Evolutionary conservation across 176 grass and related monocot species (phyloP).

Genomic region (Oryza rufipogon): DNA sequence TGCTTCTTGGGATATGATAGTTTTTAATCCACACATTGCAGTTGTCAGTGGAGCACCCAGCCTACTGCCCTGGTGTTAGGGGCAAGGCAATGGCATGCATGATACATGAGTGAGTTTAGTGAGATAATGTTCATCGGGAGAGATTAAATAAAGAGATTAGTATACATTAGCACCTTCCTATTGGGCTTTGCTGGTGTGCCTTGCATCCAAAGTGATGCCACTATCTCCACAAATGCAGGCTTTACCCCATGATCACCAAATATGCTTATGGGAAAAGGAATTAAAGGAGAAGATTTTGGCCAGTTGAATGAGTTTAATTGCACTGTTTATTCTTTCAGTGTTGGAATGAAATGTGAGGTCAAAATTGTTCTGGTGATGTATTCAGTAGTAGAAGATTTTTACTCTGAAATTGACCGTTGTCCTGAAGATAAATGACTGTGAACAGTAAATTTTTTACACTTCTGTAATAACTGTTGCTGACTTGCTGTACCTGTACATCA

Average conservation of each 20-base stretch:
- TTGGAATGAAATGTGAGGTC: neutral
- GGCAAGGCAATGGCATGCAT: slow-evolving; percentile 40
- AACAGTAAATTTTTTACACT: neutral
- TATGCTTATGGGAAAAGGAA: neutral
- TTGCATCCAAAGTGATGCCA: slow-evolving; percentile 50
- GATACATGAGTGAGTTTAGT: slow-evolving; percentile 13
- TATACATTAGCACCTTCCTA: neutral
- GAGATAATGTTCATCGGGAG: neutral
- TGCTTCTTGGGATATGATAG: slow-evolving; percentile 34
- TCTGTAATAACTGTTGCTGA: neutral
- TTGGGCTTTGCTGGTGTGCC: slow-evolving; percentile 20
- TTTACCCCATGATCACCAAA: slow-evolving; percentile 39
- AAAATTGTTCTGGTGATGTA: neutral
- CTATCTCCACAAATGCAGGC: slow-evolving; percentile 44
- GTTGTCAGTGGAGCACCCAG: slow-evolving; percentile 29
- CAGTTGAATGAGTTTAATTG: neutral
- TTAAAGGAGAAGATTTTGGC: neutral
- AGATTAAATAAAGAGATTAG: slow-evolving; percentile 2
- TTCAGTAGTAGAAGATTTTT: neutral
- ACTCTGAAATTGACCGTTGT: neutral
- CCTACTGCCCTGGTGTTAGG: slow-evolving; percentile 32
- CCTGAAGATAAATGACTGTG: neutral
- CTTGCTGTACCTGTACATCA: neutral
- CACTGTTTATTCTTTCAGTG: neutral
- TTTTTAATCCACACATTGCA: slow-evolving; percentile 42